Evolutionary conservation across 768 basidiomycete species (phyloP).

Genomic region (Mycena epipterygia): DNA sequence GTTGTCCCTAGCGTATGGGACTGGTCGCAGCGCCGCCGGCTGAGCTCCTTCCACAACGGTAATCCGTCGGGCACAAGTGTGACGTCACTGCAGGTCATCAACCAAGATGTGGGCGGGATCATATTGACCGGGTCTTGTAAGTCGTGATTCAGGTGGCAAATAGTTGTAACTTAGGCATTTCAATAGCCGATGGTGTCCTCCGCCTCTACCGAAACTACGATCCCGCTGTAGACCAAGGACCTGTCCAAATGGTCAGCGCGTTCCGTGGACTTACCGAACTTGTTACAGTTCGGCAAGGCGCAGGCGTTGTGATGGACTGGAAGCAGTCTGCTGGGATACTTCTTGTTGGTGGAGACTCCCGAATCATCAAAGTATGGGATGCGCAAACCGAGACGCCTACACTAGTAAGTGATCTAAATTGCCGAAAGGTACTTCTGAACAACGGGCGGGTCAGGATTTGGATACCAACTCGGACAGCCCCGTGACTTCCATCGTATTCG

Average conservation of each 20-base stretch:
- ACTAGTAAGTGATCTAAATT: constrained; percentile 61
- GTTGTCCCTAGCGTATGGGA: constrained; percentile 84
- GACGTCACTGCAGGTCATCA: constrained; percentile 92
- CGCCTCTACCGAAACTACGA: constrained; percentile 96
- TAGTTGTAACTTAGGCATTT: not conserved
- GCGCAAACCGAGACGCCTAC: constrained; percentile 88
- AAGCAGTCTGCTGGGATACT: constrained; percentile 89
- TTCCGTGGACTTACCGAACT: constrained; percentile 91
- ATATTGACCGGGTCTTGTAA: constrained; percentile 89
- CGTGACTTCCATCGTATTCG: constrained; percentile 87
- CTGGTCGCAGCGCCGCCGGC: constrained; percentile 84
- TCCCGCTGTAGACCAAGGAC: constrained; percentile 73
- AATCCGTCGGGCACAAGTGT: constrained; percentile 87
- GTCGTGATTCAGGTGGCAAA: constrained; percentile 39
- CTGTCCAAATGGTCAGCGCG: constrained; percentile 92
- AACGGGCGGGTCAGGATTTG: constrained; percentile 71
- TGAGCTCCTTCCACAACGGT: constrained; percentile 91
- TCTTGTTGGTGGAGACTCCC: constrained; percentile 92
- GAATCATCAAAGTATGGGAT: constrained; percentile 94
- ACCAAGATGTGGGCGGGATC: constrained; percentile 94
- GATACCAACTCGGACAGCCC: constrained; percentile 93
- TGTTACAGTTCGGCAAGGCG: constrained; percentile 79
- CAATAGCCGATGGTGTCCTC: constrained; percentile 89
- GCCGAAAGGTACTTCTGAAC: not conserved
- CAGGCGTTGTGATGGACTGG: constrained; percentile 93